Percentiles rank a stretch among this genome's conserved stretches.
phyloP scores from a whole-genome alignment of 441 rosid species.

The Syzygium malaccense region DNA sequence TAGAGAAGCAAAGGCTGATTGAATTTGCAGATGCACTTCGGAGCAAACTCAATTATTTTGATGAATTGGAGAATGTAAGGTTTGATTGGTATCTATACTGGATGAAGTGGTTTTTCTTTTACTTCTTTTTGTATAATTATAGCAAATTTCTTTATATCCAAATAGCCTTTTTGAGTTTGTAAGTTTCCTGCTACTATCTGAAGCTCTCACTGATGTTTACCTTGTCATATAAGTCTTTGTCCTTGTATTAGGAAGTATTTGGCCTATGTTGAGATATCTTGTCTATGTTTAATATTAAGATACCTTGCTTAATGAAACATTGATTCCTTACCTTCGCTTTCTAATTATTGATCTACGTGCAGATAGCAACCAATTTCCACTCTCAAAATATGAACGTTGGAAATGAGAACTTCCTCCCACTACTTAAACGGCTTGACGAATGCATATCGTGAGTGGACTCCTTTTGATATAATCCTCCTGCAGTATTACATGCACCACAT shows the following conservation, averaged over 20 bases:
- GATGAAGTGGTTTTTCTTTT: neutral
- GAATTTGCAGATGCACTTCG: slow-evolving; percentile 96
- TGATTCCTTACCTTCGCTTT: neutral
- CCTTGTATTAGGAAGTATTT: neutral
- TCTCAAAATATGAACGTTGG: slow-evolving; percentile 83
- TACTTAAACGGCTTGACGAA: slow-evolving; percentile 90
- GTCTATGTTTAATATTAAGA: neutral
- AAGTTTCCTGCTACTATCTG: neutral
- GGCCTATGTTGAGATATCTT: neutral
- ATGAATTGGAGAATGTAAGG: slow-evolving; percentile 99
- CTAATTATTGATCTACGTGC: slow-evolving; percentile 16
- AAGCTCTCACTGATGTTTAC: neutral
- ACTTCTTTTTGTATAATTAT: neutral
- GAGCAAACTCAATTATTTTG: slow-evolving; percentile 90
- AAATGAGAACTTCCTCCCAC: slow-evolving; percentile 71
- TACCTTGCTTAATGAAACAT: neutral
- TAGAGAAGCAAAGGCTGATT: slow-evolving; percentile 85
- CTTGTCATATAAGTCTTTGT: neutral
- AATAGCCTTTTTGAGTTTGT: neutral
- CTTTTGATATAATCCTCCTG: neutral
- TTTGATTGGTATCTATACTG: slow-evolving; percentile 38
- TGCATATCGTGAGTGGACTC: slow-evolving; percentile 75
- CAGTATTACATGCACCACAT: neutral
- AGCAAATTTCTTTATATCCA: neutral
- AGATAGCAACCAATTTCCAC: slow-evolving; percentile 89